Evolutionary conservation across 2,329 filamentous ascomycete species (phyloP), one percentile per base, ranked within the genome.

Genomic region (Xylaria sp.): DNA sequence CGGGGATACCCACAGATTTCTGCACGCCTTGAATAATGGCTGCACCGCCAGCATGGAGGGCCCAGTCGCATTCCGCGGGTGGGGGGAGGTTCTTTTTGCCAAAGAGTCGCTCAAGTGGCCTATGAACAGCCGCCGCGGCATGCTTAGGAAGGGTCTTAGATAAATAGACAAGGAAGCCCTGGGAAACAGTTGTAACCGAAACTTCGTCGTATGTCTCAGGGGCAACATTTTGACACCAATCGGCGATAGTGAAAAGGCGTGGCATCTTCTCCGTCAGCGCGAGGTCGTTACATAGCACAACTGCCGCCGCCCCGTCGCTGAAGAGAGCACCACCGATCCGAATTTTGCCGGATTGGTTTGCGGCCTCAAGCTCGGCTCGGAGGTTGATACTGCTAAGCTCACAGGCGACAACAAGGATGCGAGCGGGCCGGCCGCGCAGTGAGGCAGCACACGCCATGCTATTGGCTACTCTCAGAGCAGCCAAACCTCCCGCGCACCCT

Each of bases 401-500:
- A 21, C 69, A 71, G 8, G 70, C 69, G 27, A 70, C 66, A 13
- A 62, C 67, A 3, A 71, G 62, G 7, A 71, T 65, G 9, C 70
- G 65, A 6, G 70, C 69, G 0, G 69, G 58, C 21, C 60, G 49
- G 13, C 66, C 62, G 4, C 65, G 62, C 9, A 65, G 46, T 3
- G 66, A 31, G 1, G 68, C 60, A 10, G 60, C 58, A 21, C 58
- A 58, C 11, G 67, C 68, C 48, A 68, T 63, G 6, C 58, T 58
- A 46, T 64, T 65, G 33, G 68, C 69, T 6, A 66, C 65, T 7
- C 69, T 66, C 54, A 71, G 54, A 43, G 72, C 67, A 15, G 75
- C 70, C 4, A 78, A 66, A 1, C 76, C 77, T 15, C 76, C 76
- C 1, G 77, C 76, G 37, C 77, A 78, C 0, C 76, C 77, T 0